Percentiles rank a stretch among this genome's conserved stretches.
Evolutionary conservation across 2,329 filamentous ascomycete genomes (phyloP).

Genomic region (Exophiala lecanii-corni): DNA sequence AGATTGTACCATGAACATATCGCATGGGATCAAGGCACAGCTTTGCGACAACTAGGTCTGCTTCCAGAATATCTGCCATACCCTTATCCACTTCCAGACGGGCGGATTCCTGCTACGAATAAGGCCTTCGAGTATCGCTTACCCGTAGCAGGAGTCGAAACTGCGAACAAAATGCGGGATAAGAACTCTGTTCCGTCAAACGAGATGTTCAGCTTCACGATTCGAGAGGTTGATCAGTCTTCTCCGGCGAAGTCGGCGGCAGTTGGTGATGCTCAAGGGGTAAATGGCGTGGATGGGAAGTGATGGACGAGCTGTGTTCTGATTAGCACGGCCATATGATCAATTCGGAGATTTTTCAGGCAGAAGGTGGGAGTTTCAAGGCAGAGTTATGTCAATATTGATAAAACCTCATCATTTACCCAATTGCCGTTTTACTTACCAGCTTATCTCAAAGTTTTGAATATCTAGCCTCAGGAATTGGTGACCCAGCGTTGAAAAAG

Average conservation of each 20-base stretch:
- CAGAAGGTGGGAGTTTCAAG: no score
- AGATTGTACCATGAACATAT: conserved; percentile 68
- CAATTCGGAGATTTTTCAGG: no score
- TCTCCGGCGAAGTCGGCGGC: neutral
- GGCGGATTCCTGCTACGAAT: conserved; percentile 32
- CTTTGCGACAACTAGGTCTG: conserved; percentile 57
- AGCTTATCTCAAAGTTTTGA: no score
- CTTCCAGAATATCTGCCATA: conserved; percentile 62
- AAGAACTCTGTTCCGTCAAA: conserved; percentile 51
- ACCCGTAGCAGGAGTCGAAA: conserved; percentile 57
- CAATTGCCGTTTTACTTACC: no score
- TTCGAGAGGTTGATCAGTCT: conserved; percentile 27
- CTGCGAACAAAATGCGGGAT: conserved; percentile 48
- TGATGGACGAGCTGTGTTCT: neutral
- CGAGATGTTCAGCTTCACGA: conserved; percentile 47
- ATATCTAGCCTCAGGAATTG: no score
- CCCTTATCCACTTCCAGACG: conserved; percentile 47
- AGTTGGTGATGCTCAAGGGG: no score
- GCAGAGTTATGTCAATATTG: no score
- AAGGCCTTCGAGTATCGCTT: conserved; percentile 55
- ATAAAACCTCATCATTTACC: no score
- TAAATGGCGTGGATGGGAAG: neutral
- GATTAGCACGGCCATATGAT: no score
- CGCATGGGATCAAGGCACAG: conserved; percentile 63
- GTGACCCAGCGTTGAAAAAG: no score